Conservation (phyloP, 2,329 filamentous ascomycete genomes). For the Phaeosphaeria sp. region DNA sequence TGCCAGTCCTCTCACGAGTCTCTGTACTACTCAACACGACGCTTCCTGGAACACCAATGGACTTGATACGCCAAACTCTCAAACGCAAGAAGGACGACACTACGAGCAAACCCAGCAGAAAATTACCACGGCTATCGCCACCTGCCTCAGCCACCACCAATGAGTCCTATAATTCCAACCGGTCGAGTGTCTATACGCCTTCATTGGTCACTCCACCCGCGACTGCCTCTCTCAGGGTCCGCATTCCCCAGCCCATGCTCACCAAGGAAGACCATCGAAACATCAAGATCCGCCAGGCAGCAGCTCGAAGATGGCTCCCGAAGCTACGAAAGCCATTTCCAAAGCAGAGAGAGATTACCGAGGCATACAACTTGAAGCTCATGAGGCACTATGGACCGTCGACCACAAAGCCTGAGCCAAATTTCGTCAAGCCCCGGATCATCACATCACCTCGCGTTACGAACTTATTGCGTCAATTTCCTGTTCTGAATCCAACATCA, state of each 20-base stretch:
- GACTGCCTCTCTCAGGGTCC: conserved; percentile 21
- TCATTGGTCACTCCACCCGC: conserved; percentile 11
- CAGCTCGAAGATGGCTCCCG: conserved; percentile 24
- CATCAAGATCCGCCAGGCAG: conserved; percentile 15
- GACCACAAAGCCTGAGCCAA: neutral
- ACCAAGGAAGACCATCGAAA: conserved; percentile 12
- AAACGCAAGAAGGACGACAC: neutral
- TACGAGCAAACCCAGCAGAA: neutral
- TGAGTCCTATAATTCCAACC: neutral
- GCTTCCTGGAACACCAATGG: neutral
- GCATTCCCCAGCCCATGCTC: conserved; percentile 14
- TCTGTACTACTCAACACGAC: neutral
- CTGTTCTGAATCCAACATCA: conserved; percentile 6
- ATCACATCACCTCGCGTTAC: conserved; percentile 23
- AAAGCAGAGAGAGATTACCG: conserved; percentile 17
- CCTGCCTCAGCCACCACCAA: neutral
- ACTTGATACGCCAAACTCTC: neutral
- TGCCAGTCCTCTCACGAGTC: neutral
- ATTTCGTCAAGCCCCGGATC: conserved; percentile 25
- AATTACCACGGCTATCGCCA: neutral
- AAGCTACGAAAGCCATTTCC: conserved; percentile 26
- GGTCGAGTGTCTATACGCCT: conserved; percentile 4
- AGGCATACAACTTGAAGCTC: conserved; percentile 30
- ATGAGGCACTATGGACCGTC: conserved; percentile 29
- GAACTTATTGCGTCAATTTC: conserved; percentile 19